phyloP scores from a whole-genome alignment of 2,329 filamentous ascomycete species.

The Phaeosphaeria sp. region DNA sequence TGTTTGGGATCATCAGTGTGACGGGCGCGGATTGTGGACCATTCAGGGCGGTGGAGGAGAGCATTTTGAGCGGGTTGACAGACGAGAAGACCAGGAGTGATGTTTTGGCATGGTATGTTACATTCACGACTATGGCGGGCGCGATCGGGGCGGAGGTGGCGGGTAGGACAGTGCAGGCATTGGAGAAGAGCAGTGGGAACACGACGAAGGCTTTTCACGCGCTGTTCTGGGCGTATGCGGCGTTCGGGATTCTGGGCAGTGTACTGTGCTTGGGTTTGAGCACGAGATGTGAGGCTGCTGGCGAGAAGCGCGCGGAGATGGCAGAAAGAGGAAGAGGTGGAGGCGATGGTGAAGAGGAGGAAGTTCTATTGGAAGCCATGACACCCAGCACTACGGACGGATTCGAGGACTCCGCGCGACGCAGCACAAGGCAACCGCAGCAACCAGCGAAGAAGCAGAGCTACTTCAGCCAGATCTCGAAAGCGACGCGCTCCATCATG shows the following conservation, averaged over 20 bases:
- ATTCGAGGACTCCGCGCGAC: conserved; percentile 35
- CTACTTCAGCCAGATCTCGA: conserved; percentile 62
- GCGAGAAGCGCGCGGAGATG: conserved; percentile 36
- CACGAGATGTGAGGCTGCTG: conserved; percentile 49
- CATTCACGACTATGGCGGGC: conserved; percentile 44
- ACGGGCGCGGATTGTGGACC: conserved; percentile 45
- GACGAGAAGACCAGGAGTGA: conserved; percentile 44
- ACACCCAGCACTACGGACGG: conserved; percentile 40
- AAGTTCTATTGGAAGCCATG: conserved; percentile 42
- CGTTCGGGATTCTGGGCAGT: conserved; percentile 50
- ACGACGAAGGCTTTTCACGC: conserved; percentile 48
- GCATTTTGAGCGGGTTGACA: conserved; percentile 46
- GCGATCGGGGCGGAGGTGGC: conserved; percentile 44
- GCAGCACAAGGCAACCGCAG: conserved; percentile 7
- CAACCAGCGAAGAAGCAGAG: conserved; percentile 37
- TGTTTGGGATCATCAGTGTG: conserved; percentile 49
- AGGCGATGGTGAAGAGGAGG: conserved; percentile 38
- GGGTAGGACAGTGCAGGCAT: conserved; percentile 50
- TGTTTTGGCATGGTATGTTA: conserved; percentile 50
- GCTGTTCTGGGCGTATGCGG: conserved; percentile 54
- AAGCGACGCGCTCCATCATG: conserved; percentile 64
- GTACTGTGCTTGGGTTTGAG: conserved; percentile 50
- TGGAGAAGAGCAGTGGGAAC: conserved; percentile 47
- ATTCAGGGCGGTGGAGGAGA: conserved; percentile 46
- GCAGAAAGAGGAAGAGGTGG: conserved; percentile 23